phyloP scores from a whole-genome alignment of 768 basidiomycete species.

The Leucogyrophana mollusca region DNA sequence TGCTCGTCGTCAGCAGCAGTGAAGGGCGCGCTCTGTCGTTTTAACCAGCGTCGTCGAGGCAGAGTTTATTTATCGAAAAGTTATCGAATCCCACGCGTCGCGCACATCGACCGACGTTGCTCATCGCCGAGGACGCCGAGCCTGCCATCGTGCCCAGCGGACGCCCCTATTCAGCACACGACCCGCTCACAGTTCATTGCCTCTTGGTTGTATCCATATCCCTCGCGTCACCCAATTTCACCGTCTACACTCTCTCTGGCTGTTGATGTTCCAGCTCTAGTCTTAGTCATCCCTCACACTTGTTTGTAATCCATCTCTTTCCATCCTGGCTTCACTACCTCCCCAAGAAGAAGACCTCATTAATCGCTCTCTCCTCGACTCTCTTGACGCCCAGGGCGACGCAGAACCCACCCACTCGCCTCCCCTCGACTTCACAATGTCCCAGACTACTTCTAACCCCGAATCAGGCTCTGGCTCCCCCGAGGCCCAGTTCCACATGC shows the following conservation, averaged over 20 bases:
- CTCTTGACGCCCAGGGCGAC: constrained; percentile 82
- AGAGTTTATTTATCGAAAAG: constrained; percentile 24
- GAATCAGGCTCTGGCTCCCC: constrained; percentile 51
- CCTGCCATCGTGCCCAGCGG: constrained; percentile 25
- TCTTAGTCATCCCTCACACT: constrained; percentile 21
- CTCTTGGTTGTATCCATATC: constrained; percentile 44
- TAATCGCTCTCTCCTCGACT: constrained; percentile 81
- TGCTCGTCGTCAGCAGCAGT: constrained; percentile 17
- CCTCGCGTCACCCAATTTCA: constrained; percentile 33
- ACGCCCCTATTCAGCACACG: constrained; percentile 5
- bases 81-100: constrained; percentile 46
- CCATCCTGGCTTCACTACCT: constrained; percentile 54
- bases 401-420: constrained; percentile 55
- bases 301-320: constrained; percentile 28
- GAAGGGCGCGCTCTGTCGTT: constrained; percentile 18
- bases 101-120: constrained; percentile 19
- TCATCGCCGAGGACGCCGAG: constrained; percentile 15
- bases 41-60: constrained; percentile 20
- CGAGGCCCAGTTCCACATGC: constrained; percentile 51
- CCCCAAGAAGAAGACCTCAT: constrained; percentile 70
- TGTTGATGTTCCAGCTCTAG: constrained; percentile 43
- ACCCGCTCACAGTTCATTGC: constrained; percentile 13
- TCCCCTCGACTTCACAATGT: constrained; percentile 42
- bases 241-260: constrained; percentile 28
- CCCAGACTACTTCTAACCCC: constrained; percentile 48